Base-by-base conservation (phyloP, 73 alveolate genomes). In the Blepharisma japonicum region DNA sequence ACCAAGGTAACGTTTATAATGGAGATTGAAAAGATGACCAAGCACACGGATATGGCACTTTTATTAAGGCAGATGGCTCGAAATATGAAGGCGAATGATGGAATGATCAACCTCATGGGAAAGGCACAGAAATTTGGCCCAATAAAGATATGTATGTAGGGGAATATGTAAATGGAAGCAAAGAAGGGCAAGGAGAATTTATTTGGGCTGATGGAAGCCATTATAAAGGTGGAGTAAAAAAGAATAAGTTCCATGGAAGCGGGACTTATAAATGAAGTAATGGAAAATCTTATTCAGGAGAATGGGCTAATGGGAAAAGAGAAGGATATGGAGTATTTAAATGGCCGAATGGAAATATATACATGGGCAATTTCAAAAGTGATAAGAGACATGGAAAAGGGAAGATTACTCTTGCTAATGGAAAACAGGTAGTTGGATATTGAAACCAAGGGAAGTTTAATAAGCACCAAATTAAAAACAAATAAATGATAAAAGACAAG, bases 21-120 rank as follows among this genome's bases (percentile, higher is more conserved):
- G 94, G 94, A 25, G 92, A 87, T 54, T 84, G 77, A 66, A 68
- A 68, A 11, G 78, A 89, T 81, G 96, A 91, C 11, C 50, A 86
- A 20, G 88, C 91, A n/a, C 92, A 89, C 66, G 96, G 96, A 38
- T 79, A 85, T 79, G 98, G 98, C 61, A 88, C 85, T 79, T 86
- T 83, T 78, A 78, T 55, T 8, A 83, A 83, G 81, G 71, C 39
- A 27, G 83, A 83, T 85, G 90, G 88, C 25, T 20, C 18, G 18
- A n/a, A n/a, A 2, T 53, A 53, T 53, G 68, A 53, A 53, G 68
- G 68, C 0, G 23, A 53, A 53, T 53, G 68, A 78, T 72, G 87
- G 87, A 54, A 88, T 77, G 54, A 49, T 45, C 18, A 71, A 45
- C 45, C 80, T 32, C 83, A 87, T 68, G 94, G 94, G 5, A 66